Evolutionary conservation across 345 rosid genomes (phyloP).

Genomic region (Syzygium aqueum): DNA sequence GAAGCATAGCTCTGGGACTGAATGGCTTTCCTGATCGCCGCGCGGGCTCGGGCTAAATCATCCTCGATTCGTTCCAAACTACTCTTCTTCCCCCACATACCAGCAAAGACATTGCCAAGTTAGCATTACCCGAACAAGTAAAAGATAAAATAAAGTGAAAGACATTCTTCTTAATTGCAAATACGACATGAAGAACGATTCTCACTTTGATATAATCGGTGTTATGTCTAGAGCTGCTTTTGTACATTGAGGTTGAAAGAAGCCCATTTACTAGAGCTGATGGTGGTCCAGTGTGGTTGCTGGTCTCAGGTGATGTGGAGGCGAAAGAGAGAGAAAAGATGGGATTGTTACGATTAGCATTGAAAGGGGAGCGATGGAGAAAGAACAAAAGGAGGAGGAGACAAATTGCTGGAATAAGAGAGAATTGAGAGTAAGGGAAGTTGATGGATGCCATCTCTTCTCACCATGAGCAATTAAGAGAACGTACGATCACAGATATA

Average conservation of each 20-base stretch:
- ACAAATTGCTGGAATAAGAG: neutral
- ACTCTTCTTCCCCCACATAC: slow-evolving; percentile 4
- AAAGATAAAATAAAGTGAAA: no score
- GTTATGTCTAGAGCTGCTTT: neutral
- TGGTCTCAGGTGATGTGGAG: neutral
- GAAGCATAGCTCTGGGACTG: slow-evolving; percentile 22
- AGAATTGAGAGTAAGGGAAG: neutral
- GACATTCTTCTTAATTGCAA: no score
- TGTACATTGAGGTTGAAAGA: slow-evolving; percentile 5
- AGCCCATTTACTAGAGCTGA: neutral
- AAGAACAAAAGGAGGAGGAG: neutral
- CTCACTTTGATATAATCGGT: neutral
- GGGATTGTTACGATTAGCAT: neutral
- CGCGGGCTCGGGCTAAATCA: slow-evolving; percentile 39
- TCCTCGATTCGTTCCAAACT: slow-evolving; percentile 23
- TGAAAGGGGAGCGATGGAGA: neutral
- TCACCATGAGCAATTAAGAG: neutral
- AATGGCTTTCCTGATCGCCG: slow-evolving; percentile 33
- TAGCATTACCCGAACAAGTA: no score
- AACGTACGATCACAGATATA: neutral
- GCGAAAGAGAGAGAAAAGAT: neutral
- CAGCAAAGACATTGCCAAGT: neutral
- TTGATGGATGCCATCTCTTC: neutral
- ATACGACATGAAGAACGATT: neutral
- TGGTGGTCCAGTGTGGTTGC: neutral